Evolutionary conservation across 805 yeast species (phyloP).

Genomic region (Yamadazyma philogaea): DNA sequence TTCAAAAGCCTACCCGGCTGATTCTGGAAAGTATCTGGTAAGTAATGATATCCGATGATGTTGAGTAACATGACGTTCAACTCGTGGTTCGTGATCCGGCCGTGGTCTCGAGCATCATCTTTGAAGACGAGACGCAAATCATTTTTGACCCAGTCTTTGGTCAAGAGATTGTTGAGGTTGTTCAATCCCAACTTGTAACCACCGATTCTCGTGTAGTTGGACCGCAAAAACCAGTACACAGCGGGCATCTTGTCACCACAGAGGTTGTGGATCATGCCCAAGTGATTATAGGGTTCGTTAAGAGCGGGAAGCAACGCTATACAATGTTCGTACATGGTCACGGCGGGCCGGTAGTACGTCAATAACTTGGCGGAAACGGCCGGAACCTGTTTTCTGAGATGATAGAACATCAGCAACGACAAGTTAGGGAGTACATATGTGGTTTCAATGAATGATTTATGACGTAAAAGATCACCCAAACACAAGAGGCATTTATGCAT

Average conservation of each 20-base stretch:
- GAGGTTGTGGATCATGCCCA: conserved; percentile 46
- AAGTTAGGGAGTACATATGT: conserved; percentile 38
- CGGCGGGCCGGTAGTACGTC: conserved; percentile 24
- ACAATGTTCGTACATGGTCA: conserved; percentile 46
- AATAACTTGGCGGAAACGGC: conserved; percentile 28
- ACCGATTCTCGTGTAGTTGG: conserved; percentile 51
- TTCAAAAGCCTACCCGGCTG: conserved; percentile 20
- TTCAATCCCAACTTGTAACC: conserved; percentile 44
- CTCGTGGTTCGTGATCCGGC: conserved; percentile 12
- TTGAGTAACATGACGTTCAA: conserved; percentile 28
- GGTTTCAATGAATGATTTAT: conserved; percentile 48
- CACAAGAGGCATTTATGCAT: conserved; percentile 49
- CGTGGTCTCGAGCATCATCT: not conserved
- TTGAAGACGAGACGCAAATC: conserved; percentile 5
- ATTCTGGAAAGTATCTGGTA: conserved; percentile 31
- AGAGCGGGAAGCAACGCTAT: conserved; percentile 60
- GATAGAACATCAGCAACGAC: conserved; percentile 27
- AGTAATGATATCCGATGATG: conserved; percentile 41
- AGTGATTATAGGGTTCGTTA: conserved; percentile 63
- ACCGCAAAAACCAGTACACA: conserved; percentile 52
- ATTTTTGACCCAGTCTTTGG: conserved; percentile 22
- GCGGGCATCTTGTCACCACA: conserved; percentile 46
- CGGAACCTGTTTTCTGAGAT: conserved; percentile 27
- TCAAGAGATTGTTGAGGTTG: conserved; percentile 41
- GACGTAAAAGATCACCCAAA: conserved; percentile 59